phyloP scores from a whole-genome alignment of 257 asterid genomes.

The Petunia secreta region DNA sequence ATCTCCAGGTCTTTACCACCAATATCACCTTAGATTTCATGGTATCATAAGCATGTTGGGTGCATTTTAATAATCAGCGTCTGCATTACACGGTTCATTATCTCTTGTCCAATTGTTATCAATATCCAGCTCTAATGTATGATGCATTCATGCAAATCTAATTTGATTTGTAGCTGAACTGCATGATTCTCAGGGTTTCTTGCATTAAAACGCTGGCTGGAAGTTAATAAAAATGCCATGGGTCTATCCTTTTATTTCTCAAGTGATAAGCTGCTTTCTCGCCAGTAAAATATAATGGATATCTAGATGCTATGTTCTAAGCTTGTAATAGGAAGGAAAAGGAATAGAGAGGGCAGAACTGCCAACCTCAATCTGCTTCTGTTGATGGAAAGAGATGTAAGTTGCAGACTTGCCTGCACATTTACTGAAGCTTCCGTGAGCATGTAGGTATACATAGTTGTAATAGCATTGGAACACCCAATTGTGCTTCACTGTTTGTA shows the following conservation, averaged over 20 bases:
- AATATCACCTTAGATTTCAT: slow-evolving; percentile 4
- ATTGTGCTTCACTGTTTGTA: background rate
- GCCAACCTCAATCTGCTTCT: slow-evolving; percentile 1
- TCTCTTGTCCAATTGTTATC: background rate
- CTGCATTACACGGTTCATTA: background rate
- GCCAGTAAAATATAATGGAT: background rate
- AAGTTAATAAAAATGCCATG: background rate
- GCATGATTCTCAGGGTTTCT: background rate
- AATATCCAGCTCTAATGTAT: background rate
- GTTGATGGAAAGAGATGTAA: slow-evolving; percentile 13
- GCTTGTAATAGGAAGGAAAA: slow-evolving; percentile 14
- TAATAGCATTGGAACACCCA: background rate
- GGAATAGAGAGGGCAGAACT: background rate
- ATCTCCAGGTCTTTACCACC: slow-evolving; percentile 18
- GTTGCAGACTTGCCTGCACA: background rate
- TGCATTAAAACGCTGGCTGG: background rate
- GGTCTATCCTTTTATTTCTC: background rate
- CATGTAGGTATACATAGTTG: background rate
- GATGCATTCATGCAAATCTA: background rate
- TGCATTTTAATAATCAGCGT: background rate
- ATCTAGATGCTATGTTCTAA: slow-evolving; percentile 8
- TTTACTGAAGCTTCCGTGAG: background rate
- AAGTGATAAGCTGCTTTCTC: background rate
- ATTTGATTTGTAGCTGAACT: slow-evolving; percentile 16
- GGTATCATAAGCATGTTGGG: background rate